Evolutionary conservation across 2,329 filamentous ascomycete genomes (phyloP).

Genomic region (Periconia digitata): DNA sequence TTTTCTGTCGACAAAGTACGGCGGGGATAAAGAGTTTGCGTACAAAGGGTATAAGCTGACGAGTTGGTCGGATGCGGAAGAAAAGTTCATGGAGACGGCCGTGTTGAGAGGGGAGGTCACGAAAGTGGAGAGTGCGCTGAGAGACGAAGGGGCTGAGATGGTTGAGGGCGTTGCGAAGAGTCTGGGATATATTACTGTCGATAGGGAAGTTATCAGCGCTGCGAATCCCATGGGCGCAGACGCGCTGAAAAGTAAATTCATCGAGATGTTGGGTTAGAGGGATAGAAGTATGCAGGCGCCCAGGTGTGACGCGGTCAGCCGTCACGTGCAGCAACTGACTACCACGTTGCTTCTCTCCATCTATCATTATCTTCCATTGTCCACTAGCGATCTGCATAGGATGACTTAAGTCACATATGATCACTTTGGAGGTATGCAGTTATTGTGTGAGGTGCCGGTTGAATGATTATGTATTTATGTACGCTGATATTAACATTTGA

Average conservation of each 20-base stretch:
- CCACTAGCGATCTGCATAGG: no score
- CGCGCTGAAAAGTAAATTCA: conserved; percentile 33
- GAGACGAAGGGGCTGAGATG: conserved; percentile 48
- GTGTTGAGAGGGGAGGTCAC: conserved; percentile 45
- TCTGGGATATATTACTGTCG: conserved; percentile 46
- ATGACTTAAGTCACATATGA: no score
- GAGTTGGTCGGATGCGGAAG: conserved; percentile 49
- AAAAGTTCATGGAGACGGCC: conserved; percentile 50
- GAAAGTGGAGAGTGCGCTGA: conserved; percentile 46
- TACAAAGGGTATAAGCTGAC: conserved; percentile 52
- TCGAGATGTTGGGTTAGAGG: conserved; percentile 37
- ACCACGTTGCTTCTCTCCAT: no score
- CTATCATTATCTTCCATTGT: no score
- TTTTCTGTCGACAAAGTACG: conserved; percentile 46
- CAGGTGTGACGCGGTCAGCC: no score
- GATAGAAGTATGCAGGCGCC: no score
- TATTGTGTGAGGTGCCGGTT: no score
- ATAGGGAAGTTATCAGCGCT: conserved; percentile 43
- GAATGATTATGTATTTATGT: no score
- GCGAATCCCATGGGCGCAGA: conserved; percentile 38
- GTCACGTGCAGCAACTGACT: no score
- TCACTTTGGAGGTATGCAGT: no score
- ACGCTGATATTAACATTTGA: no score
- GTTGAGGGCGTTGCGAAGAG: conserved; percentile 45
- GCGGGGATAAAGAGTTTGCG: conserved; percentile 40